These are phyloP conservation scores for Kazachstania martiniae DNA, from an alignment of 805 yeast species.

Conservation along the genomic window DNA sequence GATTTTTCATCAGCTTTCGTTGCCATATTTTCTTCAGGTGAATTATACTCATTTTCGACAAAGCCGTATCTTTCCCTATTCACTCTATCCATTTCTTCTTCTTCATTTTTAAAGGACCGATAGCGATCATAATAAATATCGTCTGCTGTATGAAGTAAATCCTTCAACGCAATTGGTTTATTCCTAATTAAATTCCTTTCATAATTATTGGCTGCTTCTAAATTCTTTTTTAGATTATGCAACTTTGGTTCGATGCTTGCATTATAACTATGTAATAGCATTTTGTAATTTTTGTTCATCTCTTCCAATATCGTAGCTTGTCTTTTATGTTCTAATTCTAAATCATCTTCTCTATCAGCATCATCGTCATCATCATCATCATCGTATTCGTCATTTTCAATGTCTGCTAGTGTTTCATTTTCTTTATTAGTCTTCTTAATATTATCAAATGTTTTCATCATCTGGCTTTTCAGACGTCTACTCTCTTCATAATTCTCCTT, in stretches of 20 bases:
- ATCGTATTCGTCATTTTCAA: conserved; percentile 7
- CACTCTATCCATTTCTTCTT: conserved; percentile 9
- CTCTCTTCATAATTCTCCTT: conserved; percentile 29
- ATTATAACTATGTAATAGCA: conserved; percentile 9
- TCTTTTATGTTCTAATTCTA: conserved; percentile 10
- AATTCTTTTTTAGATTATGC: conserved; percentile 6
- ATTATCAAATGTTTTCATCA: conserved; percentile 21
- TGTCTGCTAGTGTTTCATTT: not conserved
- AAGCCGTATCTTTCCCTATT: conserved; percentile 9
- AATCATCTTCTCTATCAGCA: not conserved
- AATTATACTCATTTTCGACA: too few species aligned
- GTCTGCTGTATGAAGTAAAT: conserved; percentile 12
- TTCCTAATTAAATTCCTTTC: conserved; percentile 8
- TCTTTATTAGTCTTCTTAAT: conserved; percentile 12
- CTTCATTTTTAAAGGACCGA: conserved; percentile 17
- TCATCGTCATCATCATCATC: conserved; percentile 10
- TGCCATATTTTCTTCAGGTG: not conserved
- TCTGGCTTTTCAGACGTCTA: conserved; percentile 15
- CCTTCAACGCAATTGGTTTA: conserved; percentile 14
- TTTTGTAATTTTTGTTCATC: conserved; percentile 9
- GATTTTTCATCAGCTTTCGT: not conserved
- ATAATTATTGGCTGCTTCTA: conserved; percentile 11
- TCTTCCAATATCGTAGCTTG: conserved; percentile 8
- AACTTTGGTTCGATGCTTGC: conserved; percentile 13
- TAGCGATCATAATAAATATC: conserved; percentile 22